A percentile compares a stretch with the other conserved stretches of the same genome.
These are phyloP conservation scores for Penicillium freii DNA, from an alignment of 2,329 filamentous ascomycete species.

Conservation along the genomic window DNA sequence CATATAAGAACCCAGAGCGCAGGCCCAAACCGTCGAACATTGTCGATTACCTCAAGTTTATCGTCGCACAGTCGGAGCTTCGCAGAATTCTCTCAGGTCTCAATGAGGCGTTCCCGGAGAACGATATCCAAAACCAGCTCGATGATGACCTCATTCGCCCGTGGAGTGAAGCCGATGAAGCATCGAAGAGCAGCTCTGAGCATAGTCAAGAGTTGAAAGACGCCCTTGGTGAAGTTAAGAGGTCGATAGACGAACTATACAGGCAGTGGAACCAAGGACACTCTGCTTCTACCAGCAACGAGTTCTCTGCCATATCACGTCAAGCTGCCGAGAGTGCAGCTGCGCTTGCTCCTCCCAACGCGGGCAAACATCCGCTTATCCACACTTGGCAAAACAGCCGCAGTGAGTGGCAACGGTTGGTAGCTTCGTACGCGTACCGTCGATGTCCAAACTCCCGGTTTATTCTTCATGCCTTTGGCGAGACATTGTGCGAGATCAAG, in stretches of 20 bases:
- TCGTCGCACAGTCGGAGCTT: constrained; percentile 36
- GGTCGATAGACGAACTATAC: constrained; percentile 20
- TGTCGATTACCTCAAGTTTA: constrained; percentile 47
- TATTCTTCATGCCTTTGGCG: constrained; percentile 35
- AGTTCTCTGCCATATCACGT: constrained; percentile 26
- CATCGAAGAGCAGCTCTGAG: constrained; percentile 21
- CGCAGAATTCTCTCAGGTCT: constrained; percentile 34
- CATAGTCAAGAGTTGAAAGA: constrained; percentile 16
- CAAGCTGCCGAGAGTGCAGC: constrained; percentile 30
- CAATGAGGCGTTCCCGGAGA: constrained; percentile 27
- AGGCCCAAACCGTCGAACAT: constrained; percentile 37
- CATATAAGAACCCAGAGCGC: constrained; percentile 36
- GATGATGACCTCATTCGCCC: constrained; percentile 40
- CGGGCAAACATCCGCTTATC: constrained; percentile 34
- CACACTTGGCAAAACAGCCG: constrained; percentile 36
- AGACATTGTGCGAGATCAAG: constrained; percentile 36
- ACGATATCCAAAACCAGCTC: constrained; percentile 8
- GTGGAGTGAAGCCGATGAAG: constrained; percentile 29
- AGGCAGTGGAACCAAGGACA: constrained; percentile 21
- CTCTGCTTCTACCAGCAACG: constrained; percentile 1
- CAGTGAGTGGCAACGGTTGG: constrained; percentile 33
- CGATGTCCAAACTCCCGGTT: constrained; percentile 22
- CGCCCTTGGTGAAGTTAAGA: constrained; percentile 20
- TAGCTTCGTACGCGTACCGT: constrained; percentile 42
- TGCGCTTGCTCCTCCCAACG: constrained; percentile 31